Conservation (phyloP, 2,329 filamentous ascomycete genomes). For the Zasmidium cellare region DNA sequence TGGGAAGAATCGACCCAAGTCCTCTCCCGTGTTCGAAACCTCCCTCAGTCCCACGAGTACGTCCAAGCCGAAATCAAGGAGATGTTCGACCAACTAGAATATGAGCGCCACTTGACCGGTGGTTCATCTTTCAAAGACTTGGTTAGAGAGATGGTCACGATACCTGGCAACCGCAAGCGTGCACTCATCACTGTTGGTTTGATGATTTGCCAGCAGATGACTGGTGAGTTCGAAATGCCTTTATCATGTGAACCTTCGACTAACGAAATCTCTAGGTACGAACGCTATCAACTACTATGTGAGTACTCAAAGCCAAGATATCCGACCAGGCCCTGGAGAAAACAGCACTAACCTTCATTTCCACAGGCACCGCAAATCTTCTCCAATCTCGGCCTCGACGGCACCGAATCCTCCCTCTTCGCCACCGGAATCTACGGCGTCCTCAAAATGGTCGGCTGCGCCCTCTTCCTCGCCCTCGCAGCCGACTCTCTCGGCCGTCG, state of each 20-base stretch:
- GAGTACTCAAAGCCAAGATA: background rate
- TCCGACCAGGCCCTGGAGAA: background rate
- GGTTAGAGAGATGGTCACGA: constrained; percentile 67
- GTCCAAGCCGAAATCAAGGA: constrained; percentile 56
- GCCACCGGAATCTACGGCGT: constrained; percentile 74
- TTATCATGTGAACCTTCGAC: constrained; percentile 19
- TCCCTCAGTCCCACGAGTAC: constrained; percentile 63
- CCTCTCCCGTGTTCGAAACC: constrained; percentile 55
- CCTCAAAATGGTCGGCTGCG: constrained; percentile 66
- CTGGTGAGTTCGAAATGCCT: constrained; percentile 55
- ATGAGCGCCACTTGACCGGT: constrained; percentile 68
- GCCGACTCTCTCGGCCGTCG: constrained; percentile 71
- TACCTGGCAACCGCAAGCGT: constrained; percentile 64
- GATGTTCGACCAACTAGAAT: constrained; percentile 67
- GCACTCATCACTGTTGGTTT: constrained; percentile 63
- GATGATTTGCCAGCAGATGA: constrained; percentile 71
- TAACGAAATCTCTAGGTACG: constrained; percentile 62
- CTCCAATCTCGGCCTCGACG: constrained; percentile 60
- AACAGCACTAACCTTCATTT: constrained; percentile 60
- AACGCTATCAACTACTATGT: constrained; percentile 43
- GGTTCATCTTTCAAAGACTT: constrained; percentile 63
- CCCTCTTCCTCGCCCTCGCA: constrained; percentile 68
- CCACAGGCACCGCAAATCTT: constrained; percentile 69
- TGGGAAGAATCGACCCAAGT: constrained; percentile 64
- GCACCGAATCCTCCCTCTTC: constrained; percentile 62